Percentiles rank a stretch among this genome's conserved stretches.
Conservation (phyloP, 257 asterid genomes). For the Solanum appendiculatum region DNA sequence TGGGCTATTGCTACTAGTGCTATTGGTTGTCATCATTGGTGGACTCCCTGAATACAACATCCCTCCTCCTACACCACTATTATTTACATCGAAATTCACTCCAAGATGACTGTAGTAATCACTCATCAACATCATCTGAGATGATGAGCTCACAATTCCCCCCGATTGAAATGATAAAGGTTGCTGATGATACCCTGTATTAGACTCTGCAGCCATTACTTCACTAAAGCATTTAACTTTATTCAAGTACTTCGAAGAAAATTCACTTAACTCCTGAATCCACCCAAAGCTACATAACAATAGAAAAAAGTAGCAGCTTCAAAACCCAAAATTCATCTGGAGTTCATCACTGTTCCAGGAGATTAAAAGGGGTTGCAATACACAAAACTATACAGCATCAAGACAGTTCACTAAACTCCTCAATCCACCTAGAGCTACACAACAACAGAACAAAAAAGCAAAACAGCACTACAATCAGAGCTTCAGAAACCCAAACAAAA, state of each 20-base stretch:
- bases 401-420: neutral
- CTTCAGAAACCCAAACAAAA: neutral
- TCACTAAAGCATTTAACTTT: neutral
- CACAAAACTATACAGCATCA: neutral
- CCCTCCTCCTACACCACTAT: conserved; percentile 20
- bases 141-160: conserved; percentile 22
- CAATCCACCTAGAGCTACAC: neutral
- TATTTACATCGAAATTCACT: conserved; percentile 22
- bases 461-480: neutral
- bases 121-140: conserved; percentile 37
- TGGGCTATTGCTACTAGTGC: conserved; percentile 1
- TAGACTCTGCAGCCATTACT: conserved; percentile 55
- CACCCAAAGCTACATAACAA: neutral
- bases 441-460: neutral
- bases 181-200: conserved; percentile 43
- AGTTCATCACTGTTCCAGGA: neutral
- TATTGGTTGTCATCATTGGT: neutral
- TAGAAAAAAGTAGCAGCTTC: neutral
- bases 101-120: conserved; percentile 26
- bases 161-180: conserved; percentile 33
- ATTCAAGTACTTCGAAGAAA: neutral
- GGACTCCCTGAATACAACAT: conserved; percentile 34
- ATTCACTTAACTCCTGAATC: neutral
- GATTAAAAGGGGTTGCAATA: neutral
- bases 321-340: neutral